These are phyloP conservation scores for Gentiana dahurica DNA, from an alignment of 257 asterid species.

Conservation along the genomic window DNA sequence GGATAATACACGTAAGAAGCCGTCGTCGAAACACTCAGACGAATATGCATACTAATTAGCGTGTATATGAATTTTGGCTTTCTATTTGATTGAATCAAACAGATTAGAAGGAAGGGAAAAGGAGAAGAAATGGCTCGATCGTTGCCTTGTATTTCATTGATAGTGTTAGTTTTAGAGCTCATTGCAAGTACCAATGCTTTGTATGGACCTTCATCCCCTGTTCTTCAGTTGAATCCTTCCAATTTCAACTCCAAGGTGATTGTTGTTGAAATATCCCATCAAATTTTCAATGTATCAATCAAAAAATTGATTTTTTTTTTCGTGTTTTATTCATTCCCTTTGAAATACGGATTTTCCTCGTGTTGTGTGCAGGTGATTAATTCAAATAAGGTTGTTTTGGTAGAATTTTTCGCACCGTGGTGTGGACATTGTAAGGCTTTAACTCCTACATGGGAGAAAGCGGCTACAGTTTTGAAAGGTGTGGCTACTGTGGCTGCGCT, in stretches of 20 bases:
- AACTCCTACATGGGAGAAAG: constrained; percentile 90
- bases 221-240: constrained; percentile 75
- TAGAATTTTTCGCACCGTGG: constrained; percentile 96
- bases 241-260: constrained; percentile 90
- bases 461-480: constrained; percentile 79
- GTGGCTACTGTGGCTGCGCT: constrained; percentile 90
- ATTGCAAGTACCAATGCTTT: constrained; percentile 45
- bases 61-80: too few relatives aligned
- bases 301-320: not conserved
- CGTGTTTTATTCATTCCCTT: not conserved
- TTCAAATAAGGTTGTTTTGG: constrained; percentile 76
- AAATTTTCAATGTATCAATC: not conserved
- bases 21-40: too few relatives aligned
- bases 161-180: constrained; percentile 15
- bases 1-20: too few relatives aligned
- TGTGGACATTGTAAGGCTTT: constrained; percentile 94
- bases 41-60: too few relatives aligned
- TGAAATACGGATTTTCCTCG: not conserved
- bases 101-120: too few relatives aligned
- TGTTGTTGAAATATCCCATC: too few relatives aligned
- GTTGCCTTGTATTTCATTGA: constrained; percentile 6
- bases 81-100: too few relatives aligned
- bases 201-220: constrained; percentile 83
- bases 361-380: constrained; percentile 53
- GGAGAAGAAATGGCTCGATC: too few relatives aligned